Percentiles rank a stretch among this genome's conserved stretches.
Conservation (phyloP, 2,329 filamentous ascomycete species). For the Aspergillus aculeatinus region DNA sequence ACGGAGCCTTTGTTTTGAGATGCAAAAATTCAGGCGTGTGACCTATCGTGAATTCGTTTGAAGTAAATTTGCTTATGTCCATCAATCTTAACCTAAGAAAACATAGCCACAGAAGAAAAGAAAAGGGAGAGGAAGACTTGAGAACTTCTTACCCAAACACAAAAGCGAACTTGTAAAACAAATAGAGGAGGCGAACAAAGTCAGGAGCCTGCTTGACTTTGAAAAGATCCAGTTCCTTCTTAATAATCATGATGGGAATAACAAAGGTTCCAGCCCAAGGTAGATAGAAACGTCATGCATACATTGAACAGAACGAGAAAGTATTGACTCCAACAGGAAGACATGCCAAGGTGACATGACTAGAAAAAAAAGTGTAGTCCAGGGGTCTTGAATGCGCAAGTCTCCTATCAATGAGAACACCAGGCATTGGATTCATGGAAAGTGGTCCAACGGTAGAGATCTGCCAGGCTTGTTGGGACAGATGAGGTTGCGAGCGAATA, state of each 20-base stretch:
- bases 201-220: neutral
- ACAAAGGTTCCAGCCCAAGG: neutral
- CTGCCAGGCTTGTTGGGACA: neutral
- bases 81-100: slow-evolving; percentile 7
- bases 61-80: neutral
- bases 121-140: neutral
- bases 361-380: neutral
- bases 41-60: neutral
- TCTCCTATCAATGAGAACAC: neutral
- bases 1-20: neutral
- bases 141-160: neutral
- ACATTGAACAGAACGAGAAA: neutral
- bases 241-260: neutral
- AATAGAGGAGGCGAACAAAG: neutral
- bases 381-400: neutral
- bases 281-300: neutral
- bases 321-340: neutral
- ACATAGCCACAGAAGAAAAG: neutral
- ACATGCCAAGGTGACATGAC: neutral
- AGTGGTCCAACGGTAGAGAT: neutral
- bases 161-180: neutral
- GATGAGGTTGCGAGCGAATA: neutral
- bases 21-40: neutral
- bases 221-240: neutral
- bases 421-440: neutral